These are phyloP conservation scores for Fusarium mundagurra DNA, from an alignment of 2,329 filamentous ascomycete species.

Conservation along the genomic window DNA sequence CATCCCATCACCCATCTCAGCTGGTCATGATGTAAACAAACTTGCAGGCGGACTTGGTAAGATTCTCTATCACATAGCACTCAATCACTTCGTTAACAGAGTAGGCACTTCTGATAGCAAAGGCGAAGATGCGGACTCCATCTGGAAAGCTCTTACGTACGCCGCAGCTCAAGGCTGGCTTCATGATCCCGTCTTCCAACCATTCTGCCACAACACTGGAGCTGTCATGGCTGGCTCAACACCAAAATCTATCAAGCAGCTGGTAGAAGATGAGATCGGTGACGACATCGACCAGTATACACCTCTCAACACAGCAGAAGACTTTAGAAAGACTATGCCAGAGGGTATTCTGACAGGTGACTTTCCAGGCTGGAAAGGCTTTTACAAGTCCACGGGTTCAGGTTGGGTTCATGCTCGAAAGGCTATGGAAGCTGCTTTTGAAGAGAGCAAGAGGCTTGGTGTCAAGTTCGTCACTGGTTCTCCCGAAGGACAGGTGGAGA, in stretches of 20 bases:
- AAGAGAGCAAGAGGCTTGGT: conserved; percentile 16
- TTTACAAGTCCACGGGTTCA: conserved; percentile 14
- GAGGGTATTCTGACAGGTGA: conserved; percentile 18
- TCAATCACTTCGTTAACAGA: neutral
- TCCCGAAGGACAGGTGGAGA: neutral
- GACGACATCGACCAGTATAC: conserved; percentile 13
- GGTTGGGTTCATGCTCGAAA: conserved; percentile 34
- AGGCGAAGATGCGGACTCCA: neutral
- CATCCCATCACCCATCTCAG: conserved; percentile 26
- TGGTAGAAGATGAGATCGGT: conserved; percentile 19
- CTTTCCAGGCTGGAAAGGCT: conserved; percentile 21
- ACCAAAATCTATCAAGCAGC: conserved; percentile 8
- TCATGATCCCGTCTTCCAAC: conserved; percentile 16
- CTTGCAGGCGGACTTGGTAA: conserved; percentile 13
- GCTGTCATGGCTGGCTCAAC: conserved; percentile 19
- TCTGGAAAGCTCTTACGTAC: conserved; percentile 2
- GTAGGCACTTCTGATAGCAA: neutral
- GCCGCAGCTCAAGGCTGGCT: conserved; percentile 24
- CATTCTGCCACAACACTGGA: conserved; percentile 24
- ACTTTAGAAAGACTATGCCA: conserved; percentile 25
- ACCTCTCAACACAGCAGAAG: conserved; percentile 13
- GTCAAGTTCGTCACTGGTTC: conserved; percentile 22
- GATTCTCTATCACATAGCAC: too few species aligned
- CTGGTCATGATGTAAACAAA: conserved; percentile 31
- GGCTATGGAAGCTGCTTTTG: conserved; percentile 19